Evolutionary conservation across 371 early-diverging fungal species (phyloP), one percentile per base, ranked within the genome.

Genomic region (Mortierella sp.): DNA sequence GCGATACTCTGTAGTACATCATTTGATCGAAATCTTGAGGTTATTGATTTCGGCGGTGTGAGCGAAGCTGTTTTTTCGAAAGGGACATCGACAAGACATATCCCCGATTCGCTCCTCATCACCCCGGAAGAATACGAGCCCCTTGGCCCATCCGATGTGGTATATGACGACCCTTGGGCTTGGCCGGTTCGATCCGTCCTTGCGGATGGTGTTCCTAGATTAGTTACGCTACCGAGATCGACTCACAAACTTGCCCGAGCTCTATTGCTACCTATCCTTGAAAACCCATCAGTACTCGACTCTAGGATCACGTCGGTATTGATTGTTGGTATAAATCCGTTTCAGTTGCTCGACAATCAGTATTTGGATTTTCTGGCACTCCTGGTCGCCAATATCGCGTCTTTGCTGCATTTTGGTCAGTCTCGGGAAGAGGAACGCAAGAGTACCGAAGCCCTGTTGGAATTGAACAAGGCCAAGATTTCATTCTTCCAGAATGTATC

Each of bases 381-480:
- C 12, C 35, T 81, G 37, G 75, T 70, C 22, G 76, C 78, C 64
- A 83, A 83, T 22, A 78, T 83, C 35, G 61, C 75, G 24, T 75
- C 73, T 1, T 43, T 78, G 45, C 57, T 83, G 2, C 70, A 72
- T 49, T 78, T 83, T 58, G 84, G 79, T 28, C 66, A 72, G 10
- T 73, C 72, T 20, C 75, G 80, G 16, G 85, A 85, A 72, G 80
- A 85, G n/a, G 85, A 85, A 47, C 69, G 79, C 24, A 80, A 80
- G 61, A 83, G 77, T 32, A 66, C 68, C 4, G 78, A 86, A 16
- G 78, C 73, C 9, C 62, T 86, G 43, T 80, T 68, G 30, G 84
- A 84, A 70, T 63, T 87, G 39, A 85, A 87, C 66, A 67, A 77
- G 32, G 73, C 84, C 32, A 85, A 85, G 70, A 84, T 84, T 22